Evolutionary conservation across 2,329 filamentous ascomycete species (phyloP), one percentile per base, ranked within the genome.

Genomic region (Fonsecaea multimorphosa): DNA sequence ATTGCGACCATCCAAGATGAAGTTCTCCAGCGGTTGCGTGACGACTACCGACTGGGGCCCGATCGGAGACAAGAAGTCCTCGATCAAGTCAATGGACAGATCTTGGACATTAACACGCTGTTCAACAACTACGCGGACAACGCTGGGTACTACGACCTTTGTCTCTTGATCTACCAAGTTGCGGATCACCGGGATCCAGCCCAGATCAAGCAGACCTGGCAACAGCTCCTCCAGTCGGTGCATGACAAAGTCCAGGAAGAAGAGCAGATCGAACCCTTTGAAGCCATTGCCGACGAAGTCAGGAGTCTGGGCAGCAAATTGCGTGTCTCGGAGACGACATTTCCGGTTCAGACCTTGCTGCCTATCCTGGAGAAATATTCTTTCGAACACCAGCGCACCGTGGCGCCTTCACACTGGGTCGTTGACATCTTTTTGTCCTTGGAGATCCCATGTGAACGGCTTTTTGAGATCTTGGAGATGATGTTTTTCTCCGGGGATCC

Each of bases 1-100:
- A 87, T 98, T 57, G 94, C 93, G 14, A 94, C 95, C 74, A 95
- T 99, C 60, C 95, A 99, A 77, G 92, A 97, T 74, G 95, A 99
- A 73, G 79, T 98, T 49, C 78, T 98, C 27, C 90, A 93, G 75
- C 86, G 92, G 53, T 81, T 99, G 59, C 87, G 85, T 74, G 84
- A 85, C 9, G 95, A 99, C 70, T 76, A 81, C 1, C 87, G 95
- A 51, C 85, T 97, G 40, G 80, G 83, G 12, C 79, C 82, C 0
- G 86, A 89, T 56, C 86, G 87, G 51, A 87, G 86, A 73, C 78
- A 81, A 0, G 85, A 90, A 63, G 87, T 96, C 27, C 79, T 91
- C 65, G 77, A 83, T 52, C 84, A 86, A 34, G 85, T 97, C 40
- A 89, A 96, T 76, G 91, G 91, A n/a, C 85, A 87, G 55, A 90